A percentile compares a stretch with the other conserved stretches of the same genome.
phyloP scores from a whole-genome alignment of 495 filamentous ascomycete species.

The Tetracladium marchalianum region DNA sequence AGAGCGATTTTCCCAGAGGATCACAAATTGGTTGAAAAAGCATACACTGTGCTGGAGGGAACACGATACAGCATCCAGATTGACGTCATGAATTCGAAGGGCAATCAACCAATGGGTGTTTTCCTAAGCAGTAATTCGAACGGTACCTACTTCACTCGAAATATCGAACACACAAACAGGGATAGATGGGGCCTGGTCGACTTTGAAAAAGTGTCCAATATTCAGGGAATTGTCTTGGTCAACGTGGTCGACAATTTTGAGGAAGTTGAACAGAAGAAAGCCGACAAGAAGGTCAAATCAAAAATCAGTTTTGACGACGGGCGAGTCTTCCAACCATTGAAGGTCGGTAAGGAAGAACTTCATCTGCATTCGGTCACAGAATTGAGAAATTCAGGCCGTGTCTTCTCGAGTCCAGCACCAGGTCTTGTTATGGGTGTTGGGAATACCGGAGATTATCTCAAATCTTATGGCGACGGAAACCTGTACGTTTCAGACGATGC shows the following conservation, averaged over 20 bases:
- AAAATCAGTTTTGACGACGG: conserved; percentile 94
- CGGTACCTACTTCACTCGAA: conserved; percentile 86
- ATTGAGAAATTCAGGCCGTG: conserved; percentile 64
- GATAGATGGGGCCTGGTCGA: conserved; percentile 63
- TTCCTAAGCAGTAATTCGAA: conserved; percentile 93
- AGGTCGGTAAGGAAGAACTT: conserved; percentile 44
- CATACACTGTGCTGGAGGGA: conserved; percentile 88
- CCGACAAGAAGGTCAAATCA: conserved; percentile 54
- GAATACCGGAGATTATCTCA: conserved; percentile 68
- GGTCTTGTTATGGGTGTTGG: conserved; percentile 89
- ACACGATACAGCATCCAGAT: conserved; percentile 96
- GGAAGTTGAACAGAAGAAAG: conserved; percentile 47
- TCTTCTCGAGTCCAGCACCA: conserved; percentile 89
- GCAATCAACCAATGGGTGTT: conserved; percentile 63
- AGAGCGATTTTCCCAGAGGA: conserved; percentile 76
- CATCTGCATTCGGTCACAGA: conserved; percentile 90
- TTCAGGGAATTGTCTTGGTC: conserved; percentile 85
- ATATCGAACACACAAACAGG: conserved; percentile 85
- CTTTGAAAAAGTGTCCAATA: conserved; percentile 82
- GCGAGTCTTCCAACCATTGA: conserved; percentile 60
- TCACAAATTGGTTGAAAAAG: conserved; percentile 71
- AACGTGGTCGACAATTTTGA: conserved; percentile 84
- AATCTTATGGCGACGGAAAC: conserved; percentile 56
- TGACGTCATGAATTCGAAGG: conserved; percentile 66
- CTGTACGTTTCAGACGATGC: conserved; percentile 88